Conservation (phyloP, 495 filamentous ascomycete genomes). For the Immersiella caudata region DNA sequence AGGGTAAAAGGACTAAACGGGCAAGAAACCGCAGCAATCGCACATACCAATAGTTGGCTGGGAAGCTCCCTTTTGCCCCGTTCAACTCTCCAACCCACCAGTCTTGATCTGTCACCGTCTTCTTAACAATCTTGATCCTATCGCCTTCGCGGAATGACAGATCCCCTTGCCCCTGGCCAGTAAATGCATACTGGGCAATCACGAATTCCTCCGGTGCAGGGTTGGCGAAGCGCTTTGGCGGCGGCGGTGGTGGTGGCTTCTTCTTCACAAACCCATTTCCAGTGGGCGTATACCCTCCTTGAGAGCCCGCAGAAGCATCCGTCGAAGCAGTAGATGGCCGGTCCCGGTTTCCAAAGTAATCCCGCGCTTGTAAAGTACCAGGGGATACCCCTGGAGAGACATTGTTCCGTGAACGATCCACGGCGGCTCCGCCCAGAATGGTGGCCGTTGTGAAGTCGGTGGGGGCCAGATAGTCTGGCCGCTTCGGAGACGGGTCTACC, state of each 20-base stretch:
- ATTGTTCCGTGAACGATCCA: conserved; percentile 29
- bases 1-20: too few species aligned
- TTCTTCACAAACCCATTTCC: conserved; percentile 39
- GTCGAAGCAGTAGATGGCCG: conserved; percentile 43
- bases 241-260: conserved; percentile 67
- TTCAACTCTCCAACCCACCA: conserved; percentile 93
- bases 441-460: conserved; percentile 54
- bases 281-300: conserved; percentile 31
- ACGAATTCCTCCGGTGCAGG: conserved; percentile 64
- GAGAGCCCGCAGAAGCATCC: conserved; percentile 38
- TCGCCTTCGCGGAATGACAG: conserved; percentile 83
- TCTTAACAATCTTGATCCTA: conserved; percentile 78
- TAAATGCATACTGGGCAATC: conserved; percentile 79
- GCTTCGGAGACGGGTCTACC: conserved; percentile 25
- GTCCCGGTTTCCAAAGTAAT: conserved; percentile 53
- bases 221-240: conserved; percentile 57
- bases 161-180: conserved; percentile 72
- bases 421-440: conserved; percentile 36
- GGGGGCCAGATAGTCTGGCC: conserved; percentile 40
- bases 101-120: conserved; percentile 83
- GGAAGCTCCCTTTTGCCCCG: conserved; percentile 77
- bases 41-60: conserved; percentile 96
- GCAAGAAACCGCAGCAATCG: too few species aligned
- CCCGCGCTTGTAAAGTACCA: conserved; percentile 38
- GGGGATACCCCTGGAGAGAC: conserved; percentile 26